These are phyloP conservation scores for Penicillium silybi DNA, from an alignment of 495 filamentous ascomycete species.

Conservation along the genomic window DNA sequence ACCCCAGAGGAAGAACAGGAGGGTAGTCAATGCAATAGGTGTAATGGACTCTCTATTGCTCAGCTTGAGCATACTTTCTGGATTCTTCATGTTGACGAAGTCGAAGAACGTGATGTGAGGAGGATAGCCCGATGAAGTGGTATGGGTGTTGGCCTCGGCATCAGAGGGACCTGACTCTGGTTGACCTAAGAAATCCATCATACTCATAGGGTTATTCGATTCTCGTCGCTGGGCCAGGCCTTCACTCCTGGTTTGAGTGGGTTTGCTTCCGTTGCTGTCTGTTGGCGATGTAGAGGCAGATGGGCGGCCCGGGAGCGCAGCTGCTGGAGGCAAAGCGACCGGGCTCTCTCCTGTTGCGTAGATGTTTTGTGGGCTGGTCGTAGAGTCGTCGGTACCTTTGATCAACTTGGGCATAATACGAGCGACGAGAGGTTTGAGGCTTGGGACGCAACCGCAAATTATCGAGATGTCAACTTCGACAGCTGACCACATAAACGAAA, in stretches of 20 bases:
- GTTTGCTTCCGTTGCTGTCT: slow-evolving; percentile 14
- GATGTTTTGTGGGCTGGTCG: slow-evolving; percentile 10
- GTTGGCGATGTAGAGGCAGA: slow-evolving; percentile 5
- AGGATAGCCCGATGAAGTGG: slow-evolving; percentile 26
- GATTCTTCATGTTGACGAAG: slow-evolving; percentile 76
- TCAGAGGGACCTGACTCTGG: slow-evolving; percentile 24
- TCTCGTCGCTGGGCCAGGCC: slow-evolving; percentile 9
- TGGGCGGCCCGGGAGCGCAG: background rate
- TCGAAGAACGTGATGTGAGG: slow-evolving; percentile 60
- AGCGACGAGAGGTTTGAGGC: slow-evolving; percentile 78
- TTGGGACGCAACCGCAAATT: slow-evolving; percentile 83
- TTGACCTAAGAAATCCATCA: slow-evolving; percentile 35
- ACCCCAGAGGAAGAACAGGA: slow-evolving; percentile 84
- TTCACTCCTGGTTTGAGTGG: slow-evolving; percentile 8
- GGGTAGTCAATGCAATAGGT: slow-evolving; percentile 59
- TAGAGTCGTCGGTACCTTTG: slow-evolving; percentile 42
- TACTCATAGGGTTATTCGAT: slow-evolving; percentile 19
- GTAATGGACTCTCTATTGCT: slow-evolving; percentile 54
- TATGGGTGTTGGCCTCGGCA: slow-evolving; percentile 29
- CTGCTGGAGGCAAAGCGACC: slow-evolving; percentile 10
- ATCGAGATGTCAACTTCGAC: slow-evolving; percentile 89
- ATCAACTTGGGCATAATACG: slow-evolving; percentile 71
- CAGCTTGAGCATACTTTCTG: slow-evolving; percentile 71
- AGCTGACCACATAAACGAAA: slow-evolving; percentile 89
- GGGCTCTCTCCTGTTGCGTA: slow-evolving; percentile 17